Evolutionary conservation across 75 land plant genomes (phyloP).

Genomic region (Sequoiadendron giganteum): DNA sequence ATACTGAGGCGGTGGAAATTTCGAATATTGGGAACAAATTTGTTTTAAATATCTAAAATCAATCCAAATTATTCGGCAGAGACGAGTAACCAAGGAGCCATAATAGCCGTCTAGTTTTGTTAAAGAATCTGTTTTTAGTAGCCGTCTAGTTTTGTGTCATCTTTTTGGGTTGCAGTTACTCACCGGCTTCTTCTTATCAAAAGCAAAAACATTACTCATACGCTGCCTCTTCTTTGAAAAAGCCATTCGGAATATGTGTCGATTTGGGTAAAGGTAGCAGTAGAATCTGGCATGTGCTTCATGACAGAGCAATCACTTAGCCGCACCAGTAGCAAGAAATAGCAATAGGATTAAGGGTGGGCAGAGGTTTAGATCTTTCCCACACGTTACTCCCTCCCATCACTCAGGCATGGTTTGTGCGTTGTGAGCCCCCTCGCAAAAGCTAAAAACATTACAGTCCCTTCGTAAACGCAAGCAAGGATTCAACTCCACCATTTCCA

Average conservation of each 20-base stretch:
- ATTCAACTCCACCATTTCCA: not conserved
- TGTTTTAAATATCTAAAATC: not conserved
- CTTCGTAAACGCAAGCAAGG: not conserved
- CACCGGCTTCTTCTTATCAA: not conserved
- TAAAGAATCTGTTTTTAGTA: too few species aligned
- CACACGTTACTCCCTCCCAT: not conserved
- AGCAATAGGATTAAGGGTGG: not conserved
- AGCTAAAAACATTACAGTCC: not conserved
- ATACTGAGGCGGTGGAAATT: not conserved
- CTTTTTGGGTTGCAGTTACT: not conserved
- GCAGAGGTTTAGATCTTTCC: not conserved
- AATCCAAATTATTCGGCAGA: not conserved
- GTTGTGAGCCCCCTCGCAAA: too few species aligned
- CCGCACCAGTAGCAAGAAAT: not conserved
- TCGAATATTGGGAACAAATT: not conserved
- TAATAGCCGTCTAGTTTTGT: too few species aligned
- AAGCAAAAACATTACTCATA: slow-evolving; percentile 2
- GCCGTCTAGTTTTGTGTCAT: not conserved
- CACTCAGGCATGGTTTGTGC: not conserved
- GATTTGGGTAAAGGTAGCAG: not conserved
- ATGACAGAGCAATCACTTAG: not conserved
- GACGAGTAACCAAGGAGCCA: not conserved
- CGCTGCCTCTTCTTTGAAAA: not conserved
- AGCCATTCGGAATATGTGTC: not conserved
- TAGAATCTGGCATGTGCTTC: not conserved